Evolutionary conservation across 805 yeast genomes (phyloP).

Genomic region (Schizosaccharomyces osmophilus): DNA sequence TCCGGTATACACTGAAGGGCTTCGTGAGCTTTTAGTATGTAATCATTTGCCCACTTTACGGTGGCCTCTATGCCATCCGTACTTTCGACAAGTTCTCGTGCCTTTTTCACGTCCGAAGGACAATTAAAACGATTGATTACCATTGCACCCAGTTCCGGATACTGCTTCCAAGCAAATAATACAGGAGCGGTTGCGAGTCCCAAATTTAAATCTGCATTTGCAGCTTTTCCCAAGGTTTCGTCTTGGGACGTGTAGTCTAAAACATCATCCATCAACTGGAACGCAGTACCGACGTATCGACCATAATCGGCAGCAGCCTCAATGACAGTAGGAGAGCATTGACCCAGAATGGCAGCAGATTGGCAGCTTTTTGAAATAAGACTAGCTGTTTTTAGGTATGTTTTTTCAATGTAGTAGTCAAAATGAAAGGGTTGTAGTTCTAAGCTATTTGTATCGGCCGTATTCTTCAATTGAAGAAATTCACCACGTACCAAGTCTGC

Average conservation of each 20-base stretch:
- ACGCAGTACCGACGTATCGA: conserved; percentile 76
- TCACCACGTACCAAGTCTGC: conserved; percentile 96
- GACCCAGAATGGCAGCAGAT: conserved; percentile 79
- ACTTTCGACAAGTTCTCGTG: conserved; percentile 23
- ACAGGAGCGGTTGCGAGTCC: conserved; percentile 96
- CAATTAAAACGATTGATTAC: conserved; percentile 60
- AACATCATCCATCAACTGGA: conserved; percentile 74
- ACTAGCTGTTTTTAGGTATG: conserved; percentile 84
- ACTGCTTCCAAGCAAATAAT: conserved; percentile 74
- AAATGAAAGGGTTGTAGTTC: conserved; percentile 47
- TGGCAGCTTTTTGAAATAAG: conserved; percentile 81
- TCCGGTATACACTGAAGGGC: conserved; percentile 54
- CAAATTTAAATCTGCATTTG: conserved; percentile 78
- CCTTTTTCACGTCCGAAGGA: conserved; percentile 59
- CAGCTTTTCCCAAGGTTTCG: conserved; percentile 71
- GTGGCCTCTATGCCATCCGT: conserved; percentile 60
- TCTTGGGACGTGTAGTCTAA: conserved; percentile 81
- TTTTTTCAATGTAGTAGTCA: conserved; percentile 83
- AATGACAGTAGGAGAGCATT: conserved; percentile 48
- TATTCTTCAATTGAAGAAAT: conserved; percentile 92
- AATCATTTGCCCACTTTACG: conserved; percentile 46
- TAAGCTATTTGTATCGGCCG: conserved; percentile 29
- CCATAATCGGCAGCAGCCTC: conserved; percentile 82
- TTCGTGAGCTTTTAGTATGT: conserved; percentile 48
- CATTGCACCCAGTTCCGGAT: conserved; percentile 61